Evolutionary conservation across 257 asterid species (phyloP).

Genomic region (Rauvolfia tetraphylla): DNA sequence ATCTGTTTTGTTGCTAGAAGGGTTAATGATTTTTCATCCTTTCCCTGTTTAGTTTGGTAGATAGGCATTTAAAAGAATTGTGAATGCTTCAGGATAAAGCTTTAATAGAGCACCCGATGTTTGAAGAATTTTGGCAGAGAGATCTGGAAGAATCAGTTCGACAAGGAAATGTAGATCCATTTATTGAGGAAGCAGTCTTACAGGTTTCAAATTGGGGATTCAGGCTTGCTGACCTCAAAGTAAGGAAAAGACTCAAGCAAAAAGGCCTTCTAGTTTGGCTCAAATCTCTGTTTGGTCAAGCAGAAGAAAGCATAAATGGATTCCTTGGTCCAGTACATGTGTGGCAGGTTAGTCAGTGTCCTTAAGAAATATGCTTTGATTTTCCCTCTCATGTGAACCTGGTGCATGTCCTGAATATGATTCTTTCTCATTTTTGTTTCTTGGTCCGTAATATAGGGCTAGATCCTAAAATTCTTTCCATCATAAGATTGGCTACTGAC

Average conservation of each 20-base stretch:
- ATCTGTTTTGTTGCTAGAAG: not conserved
- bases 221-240: conserved; percentile 69
- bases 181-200: conserved; percentile 78
- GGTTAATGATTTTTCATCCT: conserved; percentile 7
- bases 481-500: conserved; percentile 1
- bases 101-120: conserved; percentile 45
- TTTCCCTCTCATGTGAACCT: not conserved
- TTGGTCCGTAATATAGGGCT: not conserved
- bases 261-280: conserved; percentile 65
- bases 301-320: conserved; percentile 53
- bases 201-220: conserved; percentile 94
- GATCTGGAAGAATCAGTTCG: conserved; percentile 90
- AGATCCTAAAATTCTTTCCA: not conserved
- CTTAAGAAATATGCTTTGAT: not conserved
- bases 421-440: not conserved
- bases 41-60: conserved; percentile 11
- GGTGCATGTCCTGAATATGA: not conserved
- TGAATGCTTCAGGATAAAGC: conserved; percentile 62
- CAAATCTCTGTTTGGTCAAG: conserved; percentile 54
- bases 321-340: conserved; percentile 85
- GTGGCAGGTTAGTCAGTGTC: conserved; percentile 77
- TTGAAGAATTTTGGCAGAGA: conserved; percentile 76
- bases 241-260: conserved; percentile 42
- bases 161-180: conserved; percentile 62
- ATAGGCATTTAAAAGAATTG: conserved; percentile 23